Base-by-base conservation (phyloP, 768 basidiomycete species). In the Dioszegia hungarica region DNA sequence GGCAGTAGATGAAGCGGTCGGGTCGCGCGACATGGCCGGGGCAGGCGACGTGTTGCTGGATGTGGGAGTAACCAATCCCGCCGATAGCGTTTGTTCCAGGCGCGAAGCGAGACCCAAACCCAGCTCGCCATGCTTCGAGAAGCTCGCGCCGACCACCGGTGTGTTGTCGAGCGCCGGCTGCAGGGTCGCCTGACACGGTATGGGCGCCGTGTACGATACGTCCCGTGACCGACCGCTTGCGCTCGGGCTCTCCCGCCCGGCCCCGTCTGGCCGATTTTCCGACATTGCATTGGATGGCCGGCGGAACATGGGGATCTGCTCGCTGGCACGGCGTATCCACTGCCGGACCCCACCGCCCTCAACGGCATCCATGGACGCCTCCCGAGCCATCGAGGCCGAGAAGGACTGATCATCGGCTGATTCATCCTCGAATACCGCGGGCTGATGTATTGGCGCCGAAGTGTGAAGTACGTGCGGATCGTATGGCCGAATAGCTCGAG, bases 91-190 rank as follows among this genome's bases (percentile, higher is more conserved):
- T 24, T 51, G 34, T 14, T 38, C 49, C n/a, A 51, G 25, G 19
- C 49, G 33, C 9, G 19, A 9, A 10, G 36, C 19, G 24, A 51
- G 22, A 5, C 47, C 47, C 22, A 9, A 25, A 12, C 49, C 49
- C 2, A 28, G 40, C 34, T 43, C 51, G 39, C 28, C 20, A 33
- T 41, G 28, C 49, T 27, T 50, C n/a, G 49, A 3, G 28, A 54
- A 34, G 33, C 52, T 54, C 6, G 9, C 14, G 2, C 27, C 44
- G 29, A 54, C 44, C 3, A 53, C 57, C 12, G 66, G 66, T 2
- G 66, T 67, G 14, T 57, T 39, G 40, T 67, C 63, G 11, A 67
- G 24, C 24, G 63, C 62, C 12, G 66, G 62, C 17, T 55, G 57
- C 37, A 63, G 61, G n/a, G 66, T 44, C 3, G 56, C 25, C 17